Evolutionary conservation across 768 basidiomycete species (phyloP).

Genomic region (Jaapia argillacea): DNA sequence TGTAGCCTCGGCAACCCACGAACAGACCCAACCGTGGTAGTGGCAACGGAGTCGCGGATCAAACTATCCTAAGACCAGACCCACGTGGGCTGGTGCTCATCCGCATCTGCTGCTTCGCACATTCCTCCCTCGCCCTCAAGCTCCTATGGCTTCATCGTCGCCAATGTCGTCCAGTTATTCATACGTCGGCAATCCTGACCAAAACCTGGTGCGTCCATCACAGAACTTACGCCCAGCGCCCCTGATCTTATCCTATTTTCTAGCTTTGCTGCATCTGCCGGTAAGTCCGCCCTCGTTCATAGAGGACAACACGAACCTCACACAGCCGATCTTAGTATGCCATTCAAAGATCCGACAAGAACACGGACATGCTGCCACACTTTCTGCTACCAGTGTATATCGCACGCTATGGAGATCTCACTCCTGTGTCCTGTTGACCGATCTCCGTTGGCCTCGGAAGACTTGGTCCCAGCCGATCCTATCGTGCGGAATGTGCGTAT

Average conservation of each 20-base stretch:
- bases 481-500: conserved; percentile 63
- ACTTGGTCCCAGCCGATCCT: conserved; percentile 58
- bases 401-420: conserved; percentile 55
- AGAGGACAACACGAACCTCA: conserved; percentile 2
- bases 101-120: too few relatives aligned
- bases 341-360: conserved; percentile 70
- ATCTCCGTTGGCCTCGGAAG: conserved; percentile 44
- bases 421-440: conserved; percentile 82
- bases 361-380: conserved; percentile 75
- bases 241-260: not conserved
- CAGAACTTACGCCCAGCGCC: not conserved
- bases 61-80: too few relatives aligned
- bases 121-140: too few relatives aligned
- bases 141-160: not conserved
- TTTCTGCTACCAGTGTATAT: conserved; percentile 78
- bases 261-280: conserved; percentile 76
- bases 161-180: too few relatives aligned
- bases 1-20: too few relatives aligned
- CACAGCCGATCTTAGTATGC: conserved; percentile 31
- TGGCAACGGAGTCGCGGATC: too few relatives aligned
- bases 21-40: too few relatives aligned
- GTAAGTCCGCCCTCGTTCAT: conserved; percentile 21
- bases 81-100: too few relatives aligned
- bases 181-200: not conserved
- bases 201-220: not conserved